These are phyloP conservation scores for Lachancea fermentati DNA, from an alignment of 805 yeast genomes.

Conservation along the genomic window DNA sequence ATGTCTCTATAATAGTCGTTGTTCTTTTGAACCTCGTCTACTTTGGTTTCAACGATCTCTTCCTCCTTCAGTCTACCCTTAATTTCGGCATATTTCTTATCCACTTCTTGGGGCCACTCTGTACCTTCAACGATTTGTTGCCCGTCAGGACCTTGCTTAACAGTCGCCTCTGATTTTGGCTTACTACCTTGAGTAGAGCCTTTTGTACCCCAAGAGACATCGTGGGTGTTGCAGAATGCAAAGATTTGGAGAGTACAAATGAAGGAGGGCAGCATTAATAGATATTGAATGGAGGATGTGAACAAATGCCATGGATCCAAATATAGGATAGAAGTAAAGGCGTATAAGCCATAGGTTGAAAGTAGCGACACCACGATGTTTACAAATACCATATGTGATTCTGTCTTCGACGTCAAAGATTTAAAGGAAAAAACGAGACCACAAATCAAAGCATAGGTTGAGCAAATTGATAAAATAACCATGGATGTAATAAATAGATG, in stretches of 20 bases:
- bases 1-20: conserved; percentile 94
- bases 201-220: conserved; percentile 98
- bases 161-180: conserved; percentile 74
- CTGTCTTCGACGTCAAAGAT: conserved; percentile 39
- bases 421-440: conserved; percentile 74
- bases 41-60: conserved; percentile 25
- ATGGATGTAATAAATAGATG: conserved; percentile 70
- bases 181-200: conserved; percentile 77
- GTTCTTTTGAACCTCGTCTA: conserved; percentile 28
- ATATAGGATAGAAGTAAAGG: conserved; percentile 74
- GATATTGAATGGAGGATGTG: conserved; percentile 83
- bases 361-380: conserved; percentile 78
- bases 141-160: conserved; percentile 74
- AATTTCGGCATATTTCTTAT: conserved; percentile 33
- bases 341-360: conserved; percentile 89
- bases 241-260: conserved; percentile 90
- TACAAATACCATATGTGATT: conserved; percentile 48
- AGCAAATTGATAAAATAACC: conserved; percentile 67
- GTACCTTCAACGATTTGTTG: conserved; percentile 69
- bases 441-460: conserved; percentile 71
- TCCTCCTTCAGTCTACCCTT: conserved; percentile 34
- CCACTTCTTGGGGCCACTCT: conserved; percentile 37
- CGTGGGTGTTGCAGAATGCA: conserved; percentile 97
- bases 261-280: conserved; percentile 83
- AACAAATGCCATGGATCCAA: conserved; percentile 96